Base-by-base conservation (phyloP, 1,139 yeast genomes). In the Eremothecium sinecaudum region DNA sequence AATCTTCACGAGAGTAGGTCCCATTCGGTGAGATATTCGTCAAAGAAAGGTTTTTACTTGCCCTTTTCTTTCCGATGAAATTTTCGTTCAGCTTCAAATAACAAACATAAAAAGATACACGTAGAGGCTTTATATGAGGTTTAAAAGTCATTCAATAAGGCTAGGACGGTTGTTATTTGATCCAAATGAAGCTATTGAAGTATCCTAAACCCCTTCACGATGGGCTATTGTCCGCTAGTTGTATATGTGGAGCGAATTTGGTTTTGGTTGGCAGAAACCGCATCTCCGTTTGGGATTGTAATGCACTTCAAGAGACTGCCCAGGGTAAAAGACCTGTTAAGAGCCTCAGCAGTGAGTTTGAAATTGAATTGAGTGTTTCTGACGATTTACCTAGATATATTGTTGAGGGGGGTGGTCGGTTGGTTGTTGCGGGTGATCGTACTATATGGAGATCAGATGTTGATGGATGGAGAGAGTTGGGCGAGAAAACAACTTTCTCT, bases 241-340 rank as follows among this genome's bases (percentile, higher is more conserved):
- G 28, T 14, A 34, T 32, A n/a, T 18, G 22, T n/a, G 37, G 19
- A 10, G 36, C 28, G 12, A 18, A 20, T 12, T 28, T 59, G 32
- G 39, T 42, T 1, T 32, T 46, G 3, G 50, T 52, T 11, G 43
- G 45, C 11, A 33, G 37, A n/a, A 33, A 37, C 20, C 37, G 48
- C 18, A 51, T 72, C 11, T 46, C 46, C 20, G 46, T 69, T 6
- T 73, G 76, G 76, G 48, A 48, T 19, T 32, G 44, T 8, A 28
- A 39, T 14, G 35, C 40, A 18, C 44, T 69, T 19, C 36, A 51
- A 7, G 53, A 55, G 6, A 50, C 59, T 2, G 59, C 63, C 2
- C 44, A 45, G 30, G 54, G 53, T 32, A 48, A 42, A 27, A 27
- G 38, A 8, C 38, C 47, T 19, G 45, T 49, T 11, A 41, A 40